phyloP scores from a whole-genome alignment of 75 land plant species.

The Chamaecyparis obtusa region DNA sequence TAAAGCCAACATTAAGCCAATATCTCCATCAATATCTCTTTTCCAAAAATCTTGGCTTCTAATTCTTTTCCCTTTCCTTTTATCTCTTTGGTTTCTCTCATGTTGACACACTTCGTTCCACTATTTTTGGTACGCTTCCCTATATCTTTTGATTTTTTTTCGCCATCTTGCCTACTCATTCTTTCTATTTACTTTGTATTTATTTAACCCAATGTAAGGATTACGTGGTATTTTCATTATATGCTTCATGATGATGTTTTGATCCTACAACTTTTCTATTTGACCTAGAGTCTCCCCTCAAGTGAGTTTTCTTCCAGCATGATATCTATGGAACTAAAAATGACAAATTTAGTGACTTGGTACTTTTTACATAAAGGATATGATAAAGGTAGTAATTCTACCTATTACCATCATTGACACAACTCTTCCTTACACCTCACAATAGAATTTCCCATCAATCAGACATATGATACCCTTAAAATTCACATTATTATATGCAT shows the following conservation, averaged over 20 bases:
- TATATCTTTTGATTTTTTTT: too few species aligned
- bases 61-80: too few species aligned
- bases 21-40: too few species aligned
- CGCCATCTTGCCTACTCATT: too few species aligned
- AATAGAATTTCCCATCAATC: too few species aligned
- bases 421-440: not conserved
- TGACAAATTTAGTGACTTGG: not conserved
- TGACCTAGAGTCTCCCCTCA: not conserved
- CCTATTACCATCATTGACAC: not conserved
- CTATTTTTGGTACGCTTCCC: too few species aligned
- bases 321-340: not conserved
- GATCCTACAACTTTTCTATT: not conserved
- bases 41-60: too few species aligned
- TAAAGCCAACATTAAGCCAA: not conserved
- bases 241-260: not conserved
- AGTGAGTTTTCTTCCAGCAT: not conserved
- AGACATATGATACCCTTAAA: too few species aligned
- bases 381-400: not conserved
- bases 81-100: too few species aligned
- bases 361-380: not conserved
- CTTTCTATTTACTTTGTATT: too few species aligned
- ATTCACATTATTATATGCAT: too few species aligned
- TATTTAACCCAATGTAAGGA: not conserved
- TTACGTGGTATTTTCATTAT: not conserved
- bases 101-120: too few species aligned